Evolutionary conservation across 177 flowering plant species (phyloP).

Genomic region (Tripterygium wilfordii): DNA sequence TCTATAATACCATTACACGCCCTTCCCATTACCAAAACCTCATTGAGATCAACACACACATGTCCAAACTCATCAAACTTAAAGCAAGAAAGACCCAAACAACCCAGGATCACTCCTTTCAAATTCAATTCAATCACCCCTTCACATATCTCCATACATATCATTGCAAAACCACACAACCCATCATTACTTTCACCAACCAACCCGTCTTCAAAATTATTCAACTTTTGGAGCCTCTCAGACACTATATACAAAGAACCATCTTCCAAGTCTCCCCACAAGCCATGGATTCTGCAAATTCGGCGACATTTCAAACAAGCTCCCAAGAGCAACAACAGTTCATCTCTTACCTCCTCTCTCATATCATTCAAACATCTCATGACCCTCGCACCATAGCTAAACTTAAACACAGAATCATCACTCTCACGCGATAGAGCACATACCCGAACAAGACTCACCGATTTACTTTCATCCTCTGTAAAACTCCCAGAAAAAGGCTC

Average conservation of each 20-base stretch:
- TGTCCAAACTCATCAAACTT: constrained; percentile 48
- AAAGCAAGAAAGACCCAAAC: constrained; percentile 46
- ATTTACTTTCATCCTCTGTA: constrained; percentile 15
- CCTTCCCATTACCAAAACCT: constrained; percentile 41
- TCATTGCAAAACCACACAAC: constrained; percentile 31
- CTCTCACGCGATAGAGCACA: constrained; percentile 3
- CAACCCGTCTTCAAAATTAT: constrained; percentile 11
- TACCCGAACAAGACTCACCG: constrained; percentile 44
- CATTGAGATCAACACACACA: constrained; percentile 34
- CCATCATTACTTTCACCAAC: constrained; percentile 12
- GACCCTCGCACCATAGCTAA: constrained; percentile 36
- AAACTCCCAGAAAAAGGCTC: constrained; percentile 1
- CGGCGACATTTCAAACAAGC: constrained; percentile 17
- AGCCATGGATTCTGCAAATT: constrained; percentile 47
- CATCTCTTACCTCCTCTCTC: constrained; percentile 38
- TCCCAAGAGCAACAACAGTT: constrained; percentile 39
- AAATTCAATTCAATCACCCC: constrained; percentile 45
- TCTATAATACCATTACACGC: constrained; percentile 15
- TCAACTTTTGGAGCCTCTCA: constrained; percentile 32
- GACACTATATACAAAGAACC: constrained; percentile 51
- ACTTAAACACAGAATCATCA: constrained; percentile 28
- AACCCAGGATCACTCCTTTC: constrained; percentile 55
- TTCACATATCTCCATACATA: constrained; percentile 64
- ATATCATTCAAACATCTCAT: constrained; percentile 45
- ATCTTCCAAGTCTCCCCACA: constrained; percentile 60